Conservation (phyloP, 2,329 filamentous ascomycete species). For the Balansia obtecta region DNA sequence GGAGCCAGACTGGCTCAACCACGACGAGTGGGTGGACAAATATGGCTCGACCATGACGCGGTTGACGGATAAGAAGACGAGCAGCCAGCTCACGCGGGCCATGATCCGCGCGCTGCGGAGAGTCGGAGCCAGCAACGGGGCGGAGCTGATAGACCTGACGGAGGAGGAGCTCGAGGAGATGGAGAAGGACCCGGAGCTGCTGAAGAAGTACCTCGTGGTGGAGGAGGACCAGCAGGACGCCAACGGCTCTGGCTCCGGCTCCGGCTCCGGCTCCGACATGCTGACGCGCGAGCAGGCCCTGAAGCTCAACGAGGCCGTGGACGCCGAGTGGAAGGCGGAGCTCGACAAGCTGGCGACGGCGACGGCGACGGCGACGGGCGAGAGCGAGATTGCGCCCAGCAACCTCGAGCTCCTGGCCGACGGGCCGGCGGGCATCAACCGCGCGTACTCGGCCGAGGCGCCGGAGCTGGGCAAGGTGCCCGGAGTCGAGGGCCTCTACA, state of each 20-base stretch:
- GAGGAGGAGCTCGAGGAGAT: slow-evolving; percentile 32
- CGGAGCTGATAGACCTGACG: slow-evolving; percentile 35
- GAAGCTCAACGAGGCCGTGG: slow-evolving; percentile 25
- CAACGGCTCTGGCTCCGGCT: slow-evolving; percentile 13
- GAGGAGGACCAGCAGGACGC: slow-evolving; percentile 18
- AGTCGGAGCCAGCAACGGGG: slow-evolving; percentile 29
- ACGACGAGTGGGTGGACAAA: slow-evolving; percentile 46
- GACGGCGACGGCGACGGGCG: slow-evolving; percentile 16
- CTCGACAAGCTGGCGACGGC: slow-evolving; percentile 21
- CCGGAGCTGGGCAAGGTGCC: slow-evolving; percentile 39
- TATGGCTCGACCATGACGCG: slow-evolving; percentile 36
- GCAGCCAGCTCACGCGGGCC: slow-evolving; percentile 28
- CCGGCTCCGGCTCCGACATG: slow-evolving; percentile 14
- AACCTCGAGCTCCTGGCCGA: slow-evolving; percentile 25
- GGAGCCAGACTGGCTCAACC: slow-evolving; percentile 44
- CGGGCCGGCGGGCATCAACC: slow-evolving; percentile 21
- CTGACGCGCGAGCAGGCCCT: slow-evolving; percentile 22
- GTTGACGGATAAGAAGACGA: slow-evolving; percentile 30
- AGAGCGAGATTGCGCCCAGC: slow-evolving; percentile 19
- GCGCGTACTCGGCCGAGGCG: slow-evolving; percentile 31
- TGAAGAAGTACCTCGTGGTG: slow-evolving; percentile 24
- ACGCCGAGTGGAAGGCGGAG: slow-evolving; percentile 25
- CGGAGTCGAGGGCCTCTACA: slow-evolving; percentile 40
- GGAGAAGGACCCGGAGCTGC: slow-evolving; percentile 26
- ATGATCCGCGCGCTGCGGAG: slow-evolving; percentile 29